phyloP scores from a whole-genome alignment of 163 green algal species.

The Volvox carteri region DNA sequence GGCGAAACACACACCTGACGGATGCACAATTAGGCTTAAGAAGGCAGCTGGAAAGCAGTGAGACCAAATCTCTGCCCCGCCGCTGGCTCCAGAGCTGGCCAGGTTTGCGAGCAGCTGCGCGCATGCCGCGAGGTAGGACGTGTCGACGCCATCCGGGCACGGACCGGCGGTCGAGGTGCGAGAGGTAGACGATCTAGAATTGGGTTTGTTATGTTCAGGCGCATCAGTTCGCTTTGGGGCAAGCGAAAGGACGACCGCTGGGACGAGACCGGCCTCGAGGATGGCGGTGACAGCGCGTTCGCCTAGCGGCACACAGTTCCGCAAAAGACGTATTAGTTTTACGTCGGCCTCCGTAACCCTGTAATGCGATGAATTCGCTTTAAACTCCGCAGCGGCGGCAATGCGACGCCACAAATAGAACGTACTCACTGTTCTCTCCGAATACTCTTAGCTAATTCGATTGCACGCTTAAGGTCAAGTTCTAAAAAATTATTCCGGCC shows the following conservation, averaged over 20 bases:
- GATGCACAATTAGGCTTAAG: background rate
- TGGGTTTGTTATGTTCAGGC: background rate
- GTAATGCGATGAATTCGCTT: background rate
- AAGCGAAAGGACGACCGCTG: background rate
- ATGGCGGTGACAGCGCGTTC: background rate
- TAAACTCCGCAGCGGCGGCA: background rate
- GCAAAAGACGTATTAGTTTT: background rate
- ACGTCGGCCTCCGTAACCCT: background rate
- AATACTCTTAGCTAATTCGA: background rate
- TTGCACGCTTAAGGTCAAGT: background rate
- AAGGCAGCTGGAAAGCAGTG: background rate
- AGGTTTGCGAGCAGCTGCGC: slow-evolving; percentile 52
- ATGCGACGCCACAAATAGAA: background rate
- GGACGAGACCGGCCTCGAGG: background rate
- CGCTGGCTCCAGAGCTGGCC: background rate
- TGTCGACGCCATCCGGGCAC: background rate
- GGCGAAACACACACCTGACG: slow-evolving; percentile 6
- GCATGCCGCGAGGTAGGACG: background rate
- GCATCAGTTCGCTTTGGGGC: background rate
- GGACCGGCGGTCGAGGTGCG: background rate
- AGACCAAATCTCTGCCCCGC: slow-evolving; percentile 2
- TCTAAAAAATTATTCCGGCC: background rate
- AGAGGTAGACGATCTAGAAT: background rate
- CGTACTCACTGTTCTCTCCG: background rate
- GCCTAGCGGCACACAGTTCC: slow-evolving; percentile 30